phyloP scores from a whole-genome alignment of 192 early-diverging fungal species.

The Kickxella alabastrina region DNA sequence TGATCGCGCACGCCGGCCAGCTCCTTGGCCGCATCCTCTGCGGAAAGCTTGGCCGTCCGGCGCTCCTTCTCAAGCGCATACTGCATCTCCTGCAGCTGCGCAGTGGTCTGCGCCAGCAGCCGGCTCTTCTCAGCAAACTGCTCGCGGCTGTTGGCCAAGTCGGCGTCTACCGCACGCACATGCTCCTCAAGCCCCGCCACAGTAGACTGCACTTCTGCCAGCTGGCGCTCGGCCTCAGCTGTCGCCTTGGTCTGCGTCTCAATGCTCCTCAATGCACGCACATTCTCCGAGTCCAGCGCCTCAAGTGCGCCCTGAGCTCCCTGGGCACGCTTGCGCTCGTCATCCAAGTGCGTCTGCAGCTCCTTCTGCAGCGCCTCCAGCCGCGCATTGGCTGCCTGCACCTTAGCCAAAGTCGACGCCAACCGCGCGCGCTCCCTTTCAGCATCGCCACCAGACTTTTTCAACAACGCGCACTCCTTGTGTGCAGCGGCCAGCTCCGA shows the following conservation, averaged over 20 bases:
- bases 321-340: conserved; percentile 10
- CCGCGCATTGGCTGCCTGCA: conserved; percentile 22
- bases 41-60: conserved; percentile 9
- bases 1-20: conserved; percentile 13
- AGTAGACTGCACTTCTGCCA: conserved; percentile 14
- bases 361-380: conserved; percentile 25
- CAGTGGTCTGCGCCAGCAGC: conserved; percentile 22
- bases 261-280: background rate
- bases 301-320: background rate
- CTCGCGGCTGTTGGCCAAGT: conserved; percentile 46
- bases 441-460: conserved; percentile 1
- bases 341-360: conserved; percentile 12
- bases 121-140: conserved; percentile 51
- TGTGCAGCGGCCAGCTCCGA: background rate
- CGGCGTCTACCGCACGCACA: conserved; percentile 38
- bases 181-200: conserved; percentile 28
- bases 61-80: conserved; percentile 41
- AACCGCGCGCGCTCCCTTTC: conserved; percentile 24
- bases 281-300: conserved; percentile 1
- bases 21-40: conserved; percentile 20
- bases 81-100: conserved; percentile 45
- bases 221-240: conserved; percentile 13
- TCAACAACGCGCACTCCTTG: background rate
- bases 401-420: conserved; percentile 33
- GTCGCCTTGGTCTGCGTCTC: background rate